Percentiles rank a stretch among this genome's conserved stretches.
These are phyloP conservation scores for Chlamydomonas sphaeroides DNA, from an alignment of 139 green algal species.

Conservation along the genomic window DNA sequence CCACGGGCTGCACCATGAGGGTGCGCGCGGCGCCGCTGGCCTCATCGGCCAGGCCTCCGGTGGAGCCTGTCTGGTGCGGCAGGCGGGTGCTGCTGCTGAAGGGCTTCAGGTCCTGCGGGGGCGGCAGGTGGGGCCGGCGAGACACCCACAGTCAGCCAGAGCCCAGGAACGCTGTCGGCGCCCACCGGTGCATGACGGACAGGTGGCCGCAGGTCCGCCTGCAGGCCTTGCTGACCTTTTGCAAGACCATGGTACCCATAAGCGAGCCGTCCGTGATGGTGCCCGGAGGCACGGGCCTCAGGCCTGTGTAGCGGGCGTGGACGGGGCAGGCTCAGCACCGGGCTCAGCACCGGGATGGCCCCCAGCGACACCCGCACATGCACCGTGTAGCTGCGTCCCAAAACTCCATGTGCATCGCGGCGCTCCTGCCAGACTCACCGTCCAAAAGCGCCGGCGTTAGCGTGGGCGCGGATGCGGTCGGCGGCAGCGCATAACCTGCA, in stretches of 20 bases:
- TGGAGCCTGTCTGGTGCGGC: conserved; percentile 28
- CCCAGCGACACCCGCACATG: no score
- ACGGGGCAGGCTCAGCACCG: no score
- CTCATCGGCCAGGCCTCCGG: background rate
- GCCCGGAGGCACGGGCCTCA: background rate
- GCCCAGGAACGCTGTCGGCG: no score
- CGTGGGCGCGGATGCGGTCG: background rate
- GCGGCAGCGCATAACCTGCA: conserved; percentile 25
- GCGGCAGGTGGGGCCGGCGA: no score
- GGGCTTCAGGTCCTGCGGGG: conserved; percentile 38
- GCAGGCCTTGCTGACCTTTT: conserved; percentile 3
- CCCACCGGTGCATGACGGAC: no score
- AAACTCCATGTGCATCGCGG: no score
- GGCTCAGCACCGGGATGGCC: no score
- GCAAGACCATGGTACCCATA: conserved; percentile 16
- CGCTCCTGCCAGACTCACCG: conserved; percentile 1
- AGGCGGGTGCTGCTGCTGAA: conserved; percentile 45
- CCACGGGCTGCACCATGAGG: conserved; percentile 24
- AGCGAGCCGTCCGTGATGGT: background rate
- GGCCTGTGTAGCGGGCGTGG: no score
- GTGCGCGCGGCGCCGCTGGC: background rate
- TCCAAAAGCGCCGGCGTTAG: conserved; percentile 26
- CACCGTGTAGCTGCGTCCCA: no score
- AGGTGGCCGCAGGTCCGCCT: no score
- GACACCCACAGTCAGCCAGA: no score